A percentile compares a stretch with the other conserved stretches of the same genome.
Evolutionary conservation across 345 rosid genomes (phyloP).

Genomic region (Pugionium dolabratum): DNA sequence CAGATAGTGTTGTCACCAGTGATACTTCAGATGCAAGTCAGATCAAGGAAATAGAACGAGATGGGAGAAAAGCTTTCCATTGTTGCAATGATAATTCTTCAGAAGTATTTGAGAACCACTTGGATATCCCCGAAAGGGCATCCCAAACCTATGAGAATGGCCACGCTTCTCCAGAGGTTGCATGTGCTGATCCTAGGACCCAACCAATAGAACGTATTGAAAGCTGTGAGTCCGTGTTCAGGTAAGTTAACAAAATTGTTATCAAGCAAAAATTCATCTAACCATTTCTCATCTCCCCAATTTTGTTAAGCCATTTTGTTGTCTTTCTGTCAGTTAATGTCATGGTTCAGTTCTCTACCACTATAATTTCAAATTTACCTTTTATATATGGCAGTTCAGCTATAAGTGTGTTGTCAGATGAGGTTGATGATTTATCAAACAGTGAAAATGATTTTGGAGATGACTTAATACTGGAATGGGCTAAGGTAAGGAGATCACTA

Average conservation of each 20-base stretch:
- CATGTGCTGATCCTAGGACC: conserved; percentile 45
- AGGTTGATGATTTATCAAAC: conserved; percentile 64
- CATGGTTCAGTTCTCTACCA: conserved; percentile 27
- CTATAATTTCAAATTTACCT: conserved; percentile 39
- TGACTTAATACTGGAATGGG: conserved; percentile 86
- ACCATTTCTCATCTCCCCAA: background rate
- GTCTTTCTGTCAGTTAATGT: background rate
- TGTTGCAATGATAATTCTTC: conserved; percentile 65
- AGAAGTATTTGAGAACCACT: conserved; percentile 62
- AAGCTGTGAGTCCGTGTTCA: conserved; percentile 74
- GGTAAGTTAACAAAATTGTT: conserved; percentile 47
- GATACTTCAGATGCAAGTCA: conserved; percentile 74
- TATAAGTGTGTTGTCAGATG: conserved; percentile 72
- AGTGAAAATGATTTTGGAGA: conserved; percentile 60
- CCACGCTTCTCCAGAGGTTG: conserved; percentile 67
- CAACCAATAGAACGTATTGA: conserved; percentile 57
- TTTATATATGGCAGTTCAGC: conserved; percentile 89
- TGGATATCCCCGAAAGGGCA: conserved; percentile 55
- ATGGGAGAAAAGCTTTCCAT: conserved; percentile 49
- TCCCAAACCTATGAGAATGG: conserved; percentile 55
- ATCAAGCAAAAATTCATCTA: conserved; percentile 13
- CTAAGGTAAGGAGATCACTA: conserved; percentile 60
- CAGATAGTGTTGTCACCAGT: conserved; percentile 61
- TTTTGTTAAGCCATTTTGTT: conserved; percentile 6
- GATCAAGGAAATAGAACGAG: conserved; percentile 58